Evolutionary conservation across 2,329 filamentous ascomycete species (phyloP), one percentile per base, ranked within the genome.

Genomic region (Diaporthe batatas): DNA sequence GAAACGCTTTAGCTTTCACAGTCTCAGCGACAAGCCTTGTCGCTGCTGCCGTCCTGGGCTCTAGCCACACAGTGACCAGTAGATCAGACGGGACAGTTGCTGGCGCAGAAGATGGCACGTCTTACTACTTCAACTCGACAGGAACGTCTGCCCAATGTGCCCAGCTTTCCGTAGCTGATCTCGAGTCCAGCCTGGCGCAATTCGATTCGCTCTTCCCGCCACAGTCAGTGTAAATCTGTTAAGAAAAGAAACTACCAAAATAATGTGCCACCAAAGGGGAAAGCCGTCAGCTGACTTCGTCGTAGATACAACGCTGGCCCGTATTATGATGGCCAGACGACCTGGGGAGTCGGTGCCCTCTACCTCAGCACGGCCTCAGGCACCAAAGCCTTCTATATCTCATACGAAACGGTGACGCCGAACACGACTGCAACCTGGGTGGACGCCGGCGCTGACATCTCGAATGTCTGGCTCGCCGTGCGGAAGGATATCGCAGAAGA

Each of bases 91-190:
- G 55, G 23, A 58, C 34, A 58, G 55, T 58, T 12, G 10, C 55
- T n/a, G 34, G 55, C 55, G 32, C 55, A 42, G 57, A 44, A 62
- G 57, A 62, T 8, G 57, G 57, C 23, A 44, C 36, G 12, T 62
- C 57, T 25, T 62, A 62, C 57, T 16, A 62, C 57, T 62, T 62
- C 34, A 62, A 62, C 36, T 62, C 57, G n/a, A 44, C 57, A 3
- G 7, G 23, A 16, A 62, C 57, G 8, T 29, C 39, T 12, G 57
- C 7, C 1, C n/a, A 25, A 10, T 62, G 57, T 62, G 36, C 14
- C 39, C 23, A 23, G 39, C 36, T 62, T 29, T 44, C 57, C 7
- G 57, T 44, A 23, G 57, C 23, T 29, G 57, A 62, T 44, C 36
- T 62, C 23, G 57, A 62, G 16, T 44, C 57, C 23, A 44, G 57